These are phyloP conservation scores for Deinandra increscens DNA, from an alignment of 129 eudicot species.

Conservation along the genomic window DNA sequence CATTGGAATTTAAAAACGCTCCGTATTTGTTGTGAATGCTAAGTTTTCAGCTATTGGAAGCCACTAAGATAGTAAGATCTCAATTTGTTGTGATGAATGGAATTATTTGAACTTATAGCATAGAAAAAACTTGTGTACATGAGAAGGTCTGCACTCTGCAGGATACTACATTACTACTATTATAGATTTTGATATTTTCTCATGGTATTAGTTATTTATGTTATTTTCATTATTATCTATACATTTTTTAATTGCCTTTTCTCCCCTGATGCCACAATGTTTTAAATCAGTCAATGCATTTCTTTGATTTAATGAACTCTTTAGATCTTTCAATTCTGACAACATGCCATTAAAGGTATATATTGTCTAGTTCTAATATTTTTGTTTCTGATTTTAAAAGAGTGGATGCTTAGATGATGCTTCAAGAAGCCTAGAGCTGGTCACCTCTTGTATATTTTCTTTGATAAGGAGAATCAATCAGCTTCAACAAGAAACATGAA, in stretches of 20 bases:
- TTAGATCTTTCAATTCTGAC: background rate
- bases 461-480: conserved; percentile 35
- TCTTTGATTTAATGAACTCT: background rate
- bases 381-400: conserved; percentile 33
- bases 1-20: conserved; percentile 1
- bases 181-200: too few relatives aligned
- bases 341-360: background rate
- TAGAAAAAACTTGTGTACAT: background rate
- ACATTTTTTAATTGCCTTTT: background rate
- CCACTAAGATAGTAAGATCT: background rate
- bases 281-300: background rate
- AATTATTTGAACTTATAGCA: background rate
- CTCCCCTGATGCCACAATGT: too few relatives aligned
- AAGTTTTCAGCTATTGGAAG: background rate
- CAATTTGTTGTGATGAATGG: background rate
- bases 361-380: background rate
- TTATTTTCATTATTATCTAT: background rate
- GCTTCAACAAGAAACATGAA: conserved; percentile 35
- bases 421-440: conserved; percentile 47
- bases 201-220: too few relatives aligned
- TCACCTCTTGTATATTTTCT: conserved; percentile 27
- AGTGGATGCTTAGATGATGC: conserved; percentile 34
- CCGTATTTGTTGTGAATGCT: background rate
- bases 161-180: background rate
- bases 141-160: background rate